Evolutionary conservation across 2,329 filamentous ascomycete genomes (phyloP).

Genomic region (Colletotrichum noveboracense): DNA sequence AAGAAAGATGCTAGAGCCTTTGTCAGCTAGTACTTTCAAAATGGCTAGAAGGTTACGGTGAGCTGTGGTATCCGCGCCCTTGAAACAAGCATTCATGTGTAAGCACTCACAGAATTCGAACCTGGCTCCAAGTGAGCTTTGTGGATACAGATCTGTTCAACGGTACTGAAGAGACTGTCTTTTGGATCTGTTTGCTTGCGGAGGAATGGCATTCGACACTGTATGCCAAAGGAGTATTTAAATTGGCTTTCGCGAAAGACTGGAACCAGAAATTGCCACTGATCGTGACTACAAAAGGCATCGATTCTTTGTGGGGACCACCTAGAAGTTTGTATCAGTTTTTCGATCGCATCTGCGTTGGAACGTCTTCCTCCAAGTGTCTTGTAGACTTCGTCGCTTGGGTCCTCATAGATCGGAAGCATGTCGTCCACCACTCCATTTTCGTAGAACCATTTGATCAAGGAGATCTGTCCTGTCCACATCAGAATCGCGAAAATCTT

Average conservation of each 20-base stretch:
- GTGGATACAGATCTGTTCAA: background rate
- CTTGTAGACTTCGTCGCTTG: background rate
- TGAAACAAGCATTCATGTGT: too few relatives aligned
- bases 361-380: too few relatives aligned
- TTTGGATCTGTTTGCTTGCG: background rate
- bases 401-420: background rate
- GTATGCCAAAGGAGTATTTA: background rate
- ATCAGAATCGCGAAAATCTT: background rate
- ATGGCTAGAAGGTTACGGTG: background rate
- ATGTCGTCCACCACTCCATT: background rate
- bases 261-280: background rate
- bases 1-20: background rate
- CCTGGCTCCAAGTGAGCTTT: background rate
- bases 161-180: background rate
- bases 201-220: background rate
- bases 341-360: too few relatives aligned
- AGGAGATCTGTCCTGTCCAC: accelerated
- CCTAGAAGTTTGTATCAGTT: too few relatives aligned
- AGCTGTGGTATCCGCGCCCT: background rate
- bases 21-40: background rate
- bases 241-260: background rate
- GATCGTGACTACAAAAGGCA: background rate
- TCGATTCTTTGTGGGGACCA: background rate
- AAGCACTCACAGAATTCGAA: background rate
- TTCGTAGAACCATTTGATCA: background rate